phyloP scores from a whole-genome alignment of 2,329 filamentous ascomycete species.

The Dendrostoma leiphaemia region DNA sequence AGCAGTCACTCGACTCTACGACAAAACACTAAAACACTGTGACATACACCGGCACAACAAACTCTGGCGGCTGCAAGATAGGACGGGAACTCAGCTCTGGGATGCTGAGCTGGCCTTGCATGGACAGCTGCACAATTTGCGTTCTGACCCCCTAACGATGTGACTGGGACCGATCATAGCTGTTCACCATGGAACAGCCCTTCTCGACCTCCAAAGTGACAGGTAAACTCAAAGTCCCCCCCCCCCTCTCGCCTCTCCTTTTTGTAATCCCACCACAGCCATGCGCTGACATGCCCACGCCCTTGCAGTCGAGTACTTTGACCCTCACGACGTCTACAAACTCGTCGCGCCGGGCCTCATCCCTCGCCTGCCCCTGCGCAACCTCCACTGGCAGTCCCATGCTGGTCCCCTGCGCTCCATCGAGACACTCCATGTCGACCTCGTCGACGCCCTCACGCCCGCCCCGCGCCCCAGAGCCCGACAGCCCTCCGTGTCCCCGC shows the following conservation, averaged over 20 bases:
- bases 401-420: conserved; percentile 90
- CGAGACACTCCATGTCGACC: conserved; percentile 84
- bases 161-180: conserved; percentile 25
- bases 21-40: not conserved
- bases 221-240: conserved; percentile 47
- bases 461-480: conserved; percentile 24
- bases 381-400: conserved; percentile 96
- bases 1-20: no score
- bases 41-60: not conserved
- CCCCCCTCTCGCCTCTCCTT: conserved; percentile 19
- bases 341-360: conserved; percentile 76
- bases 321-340: conserved; percentile 85
- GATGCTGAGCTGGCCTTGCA: conserved; percentile 18
- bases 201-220: conserved; percentile 76
- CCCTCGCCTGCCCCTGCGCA: conserved; percentile 77
- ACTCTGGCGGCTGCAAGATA: not conserved
- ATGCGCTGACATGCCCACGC: conserved; percentile 8
- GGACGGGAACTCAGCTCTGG: not conserved
- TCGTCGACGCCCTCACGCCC: conserved; percentile 58
- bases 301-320: conserved; percentile 86
- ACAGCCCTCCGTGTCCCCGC: conserved; percentile 11
- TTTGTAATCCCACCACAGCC: not conserved
- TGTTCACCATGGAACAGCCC: conserved; percentile 60
- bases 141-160: not conserved
- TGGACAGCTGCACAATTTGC: not conserved